A percentile compares a stretch with the other conserved stretches of the same genome.
phyloP scores from a whole-genome alignment of 495 filamentous ascomycete genomes.

The Annulohypoxylon moriforme region DNA sequence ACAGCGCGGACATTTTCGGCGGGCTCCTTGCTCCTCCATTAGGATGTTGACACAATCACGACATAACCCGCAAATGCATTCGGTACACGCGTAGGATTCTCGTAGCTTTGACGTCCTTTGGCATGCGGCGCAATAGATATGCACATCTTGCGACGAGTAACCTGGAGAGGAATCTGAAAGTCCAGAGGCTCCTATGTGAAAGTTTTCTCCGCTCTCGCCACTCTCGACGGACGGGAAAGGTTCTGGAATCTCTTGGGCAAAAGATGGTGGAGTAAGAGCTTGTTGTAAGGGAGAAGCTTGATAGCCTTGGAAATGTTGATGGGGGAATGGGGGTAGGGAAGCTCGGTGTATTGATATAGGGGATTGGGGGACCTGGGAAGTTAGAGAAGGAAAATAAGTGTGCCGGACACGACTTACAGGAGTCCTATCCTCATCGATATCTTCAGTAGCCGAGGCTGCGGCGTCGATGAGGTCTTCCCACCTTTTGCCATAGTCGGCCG shows the following conservation, averaged over 20 bases:
- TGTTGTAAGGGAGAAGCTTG: constrained; percentile 88
- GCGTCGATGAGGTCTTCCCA: constrained; percentile 97
- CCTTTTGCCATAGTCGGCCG: constrained; percentile 81
- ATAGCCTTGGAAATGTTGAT: constrained; percentile 75
- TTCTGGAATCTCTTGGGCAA: constrained; percentile 71
- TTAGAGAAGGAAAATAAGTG: constrained; percentile 53
- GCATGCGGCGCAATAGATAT: constrained; percentile 90
- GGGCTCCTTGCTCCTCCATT: constrained; percentile 69
- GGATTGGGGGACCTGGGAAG: constrained; percentile 71
- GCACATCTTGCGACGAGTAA: constrained; percentile 70
- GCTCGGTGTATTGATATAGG: constrained; percentile 75
- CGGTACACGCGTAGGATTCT: constrained; percentile 90
- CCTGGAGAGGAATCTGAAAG: constrained; percentile 66
- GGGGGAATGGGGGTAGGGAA: constrained; percentile 78
- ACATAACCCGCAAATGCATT: constrained; percentile 93
- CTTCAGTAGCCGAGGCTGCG: constrained; percentile 89
- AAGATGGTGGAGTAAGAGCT: constrained; percentile 83
- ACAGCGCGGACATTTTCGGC: constrained; percentile 73
- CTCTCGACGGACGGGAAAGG: constrained; percentile 88
- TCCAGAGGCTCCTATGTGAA: constrained; percentile 68
- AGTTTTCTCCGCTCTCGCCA: constrained; percentile 70
- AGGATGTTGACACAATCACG: constrained; percentile 84
- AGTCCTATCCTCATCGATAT: constrained; percentile 86
- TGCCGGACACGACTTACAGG: constrained; percentile 67
- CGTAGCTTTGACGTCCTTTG: constrained; percentile 76